Percentiles rank a stretch among this genome's conserved stretches.
Conservation (phyloP, 2,329 filamentous ascomycete species). For the Cytospora mali region DNA sequence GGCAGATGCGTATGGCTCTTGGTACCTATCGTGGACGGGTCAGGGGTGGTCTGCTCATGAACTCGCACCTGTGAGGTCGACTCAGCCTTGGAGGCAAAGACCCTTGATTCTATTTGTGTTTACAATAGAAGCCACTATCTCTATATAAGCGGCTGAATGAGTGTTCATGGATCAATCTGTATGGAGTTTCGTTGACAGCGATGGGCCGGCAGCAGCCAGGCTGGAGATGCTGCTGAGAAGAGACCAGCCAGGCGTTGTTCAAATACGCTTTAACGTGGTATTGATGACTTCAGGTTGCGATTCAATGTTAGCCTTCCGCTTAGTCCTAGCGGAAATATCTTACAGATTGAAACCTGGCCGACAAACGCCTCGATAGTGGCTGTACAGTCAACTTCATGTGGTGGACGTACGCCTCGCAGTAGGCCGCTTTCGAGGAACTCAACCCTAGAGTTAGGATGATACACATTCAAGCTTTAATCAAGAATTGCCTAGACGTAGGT, state of each 20-base stretch:
- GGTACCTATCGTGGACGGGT: too few species aligned
- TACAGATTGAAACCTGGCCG: neutral
- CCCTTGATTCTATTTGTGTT: neutral
- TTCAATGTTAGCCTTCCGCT: neutral
- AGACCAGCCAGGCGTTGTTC: neutral
- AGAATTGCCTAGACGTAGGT: neutral
- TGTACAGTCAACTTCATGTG: constrained; percentile 6
- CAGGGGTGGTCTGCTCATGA: neutral
- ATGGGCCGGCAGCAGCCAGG: neutral
- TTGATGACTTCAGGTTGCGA: neutral
- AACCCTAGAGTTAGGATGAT: constrained; percentile 2
- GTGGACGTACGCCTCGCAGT: neutral
- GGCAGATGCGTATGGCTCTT: neutral
- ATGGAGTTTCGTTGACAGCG: neutral
- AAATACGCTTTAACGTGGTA: neutral
- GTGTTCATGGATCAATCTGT: neutral
- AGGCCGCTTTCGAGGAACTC: neutral
- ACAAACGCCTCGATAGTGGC: constrained; percentile 4
- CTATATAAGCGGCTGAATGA: neutral
- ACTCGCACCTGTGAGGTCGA: neutral
- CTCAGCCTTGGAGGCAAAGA: neutral
- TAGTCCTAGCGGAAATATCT: neutral
- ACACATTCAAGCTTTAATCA: constrained; percentile 2
- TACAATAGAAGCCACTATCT: neutral
- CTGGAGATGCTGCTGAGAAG: neutral